Evolutionary conservation across 176 grass and related monocot species (phyloP), one percentile per base, ranked within the genome.

Genomic region (Cenchrus purpureus): DNA sequence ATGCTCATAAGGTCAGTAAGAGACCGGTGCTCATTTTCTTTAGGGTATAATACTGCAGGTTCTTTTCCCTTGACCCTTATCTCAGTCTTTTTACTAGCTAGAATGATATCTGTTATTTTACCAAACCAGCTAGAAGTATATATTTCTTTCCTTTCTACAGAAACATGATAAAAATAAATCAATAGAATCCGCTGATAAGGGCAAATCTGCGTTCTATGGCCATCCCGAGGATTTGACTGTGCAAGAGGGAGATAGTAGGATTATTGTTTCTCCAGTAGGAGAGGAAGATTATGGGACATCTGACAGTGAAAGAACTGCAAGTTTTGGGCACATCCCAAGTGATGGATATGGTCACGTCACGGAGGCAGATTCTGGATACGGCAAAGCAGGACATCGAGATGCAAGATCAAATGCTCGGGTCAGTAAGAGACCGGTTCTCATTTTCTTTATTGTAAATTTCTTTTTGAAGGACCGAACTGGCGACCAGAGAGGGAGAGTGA

Each of bases 131-230:
- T 17, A 25, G 22, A 57, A 7, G 17, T 25, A 60, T 60, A 60
- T 22, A 3, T 60, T 22, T 60, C 54, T 60, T 10, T n/a, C n/a
- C 20, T 22, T 60, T 4, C 25, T 68, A 37, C 45, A 25, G 20
- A 79, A 73, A 51, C 15, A 25, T 81, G 42, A 69, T 44, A 87
- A 84, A 56, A 49, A 20, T 1, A 49, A 3, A 16, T 31, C 14
- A 20, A 29, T 90, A 43, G 85, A 79, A 71, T 65, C 68, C 53
- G 32, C 68, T 59, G 32, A 85, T 5, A 42, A 66, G 34, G 54
- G 17, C 65, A 68, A 12, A 76, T 73, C 7, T 17, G 65, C n/a
- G 55, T 32, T 40, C 12, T 25, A 37, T 66, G 53, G 37, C 9
- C 8, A 25, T 14, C 31, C 10, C 22, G 31, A n/a, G 31, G 66